Evolutionary conservation across 345 rosid genomes (phyloP), one percentile per base, ranked within the genome.

Genomic region (Eucalyptus marginata): DNA sequence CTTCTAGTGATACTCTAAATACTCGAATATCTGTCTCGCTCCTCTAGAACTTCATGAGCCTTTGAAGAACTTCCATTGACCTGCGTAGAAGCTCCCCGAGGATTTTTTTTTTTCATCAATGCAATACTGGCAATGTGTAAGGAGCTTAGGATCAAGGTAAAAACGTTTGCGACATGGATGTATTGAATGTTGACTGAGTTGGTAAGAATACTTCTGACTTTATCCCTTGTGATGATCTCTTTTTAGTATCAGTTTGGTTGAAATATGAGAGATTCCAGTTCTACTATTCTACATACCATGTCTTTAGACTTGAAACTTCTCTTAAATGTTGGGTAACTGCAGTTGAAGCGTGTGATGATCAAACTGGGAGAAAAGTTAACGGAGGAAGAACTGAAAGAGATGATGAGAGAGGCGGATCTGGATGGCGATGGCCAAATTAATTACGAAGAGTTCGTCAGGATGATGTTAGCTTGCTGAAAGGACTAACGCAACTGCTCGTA

Each of bases 391-490:
- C 12, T 92, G 7, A 92, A 93, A 54, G 90, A 90, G 89, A 95
- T 95, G 96, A 89, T 95, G 24, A 90, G 71, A 87, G 94, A 90
- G 76, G 95, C 96, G 44, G 96, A 95, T 88, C 64, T 93, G 91
- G 97, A 94, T 52, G 96, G 95, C 36, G 96, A 95, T 91, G 97
- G 95, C 25, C 93, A 79, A 87, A 87, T 97, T 86, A 94, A 92
- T 56, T 97, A 92, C 58, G 93, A 97, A 9, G 99, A 97, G 91
- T 97, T 97, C 88, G 88, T 94, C 44, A 94, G 93, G 89, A 96
- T 94, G 93, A 94, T 97, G 95, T 76, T 76, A 40, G 47, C 84
- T 76, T 76, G 40, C 29, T 76, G 84, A 76, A 76, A 76, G 16
- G 27, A 36, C 46, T 36, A 20, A 4, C 25, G 46, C 8, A 1